Base-by-base conservation (phyloP, 176 grass and related monocot species). In the Aegilops umbellulata region DNA sequence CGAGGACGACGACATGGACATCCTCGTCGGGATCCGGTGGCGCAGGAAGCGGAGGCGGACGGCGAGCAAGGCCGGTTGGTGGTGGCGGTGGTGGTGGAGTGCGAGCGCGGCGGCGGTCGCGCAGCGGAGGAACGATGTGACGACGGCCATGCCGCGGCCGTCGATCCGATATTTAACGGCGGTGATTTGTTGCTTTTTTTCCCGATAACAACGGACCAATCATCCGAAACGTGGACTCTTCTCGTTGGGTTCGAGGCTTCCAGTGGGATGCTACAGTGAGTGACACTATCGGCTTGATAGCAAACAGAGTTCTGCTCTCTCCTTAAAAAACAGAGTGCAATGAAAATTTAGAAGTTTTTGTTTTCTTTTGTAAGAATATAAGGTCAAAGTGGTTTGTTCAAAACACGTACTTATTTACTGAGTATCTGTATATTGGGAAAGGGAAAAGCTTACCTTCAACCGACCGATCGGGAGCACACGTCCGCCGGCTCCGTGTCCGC, bases 1-100 rank as follows among this genome's bases (percentile, higher is more conserved):
- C 20, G 88, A 83, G 90, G 88, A 79, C 16, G 88, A 79, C 16
- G 90, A 81, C 97, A 95, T 95, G 82, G 69, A 69, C 51, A 16
- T 73, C 31, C 60, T 42, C 57, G 13, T 16, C 34, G 5, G 75
- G 84, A 87, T 83, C 89, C 65, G 66, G 17, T 17, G 67, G 62
- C 10, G 29, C 79, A 31, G 65, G 81, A 81, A 79, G 36, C 23
- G 85, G 65, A 78, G 34, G 41, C 79, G 30, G 15, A 17, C 74
- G 68, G 17, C 34, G 69, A 83, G 58, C 74, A 68, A 30, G 27
- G 47, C 32, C 11, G 22, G 46, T 76, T 53, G 74, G 73, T 74
- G 71, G 71, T 47, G 32, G n/a, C n/a, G n/a, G 22, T 41, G 36
- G 16, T 23, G 74, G 55, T n/a, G 84, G 34, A 91, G 74, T 60